These are phyloP conservation scores for Pestalotiopsis sp. DNA, from an alignment of 2,329 filamentous ascomycete species.

Conservation along the genomic window DNA sequence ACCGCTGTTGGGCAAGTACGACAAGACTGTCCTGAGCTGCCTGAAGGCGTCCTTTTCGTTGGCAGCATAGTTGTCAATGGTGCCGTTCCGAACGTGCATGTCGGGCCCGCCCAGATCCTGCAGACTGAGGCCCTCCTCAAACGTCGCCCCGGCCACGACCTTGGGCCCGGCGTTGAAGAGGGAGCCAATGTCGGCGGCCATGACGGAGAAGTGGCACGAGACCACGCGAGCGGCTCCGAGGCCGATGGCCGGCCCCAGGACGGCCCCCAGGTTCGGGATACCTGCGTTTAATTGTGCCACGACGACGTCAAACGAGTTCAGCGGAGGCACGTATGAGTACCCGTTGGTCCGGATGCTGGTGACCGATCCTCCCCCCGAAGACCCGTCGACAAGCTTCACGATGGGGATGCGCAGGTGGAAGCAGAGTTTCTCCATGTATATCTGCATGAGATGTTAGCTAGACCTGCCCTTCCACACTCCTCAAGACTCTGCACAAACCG, in stretches of 20 bases:
- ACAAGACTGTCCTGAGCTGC: constrained; percentile 58
- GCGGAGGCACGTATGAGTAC: constrained; percentile 62
- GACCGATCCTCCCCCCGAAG: constrained; percentile 63
- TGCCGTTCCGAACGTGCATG: constrained; percentile 67
- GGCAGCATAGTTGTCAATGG: constrained; percentile 65
- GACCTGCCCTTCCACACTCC: background rate
- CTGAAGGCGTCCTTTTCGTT: constrained; percentile 65
- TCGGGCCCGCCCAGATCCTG: constrained; percentile 61
- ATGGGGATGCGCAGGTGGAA: constrained; percentile 60
- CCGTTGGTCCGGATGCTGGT: constrained; percentile 58
- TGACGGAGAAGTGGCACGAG: constrained; percentile 66
- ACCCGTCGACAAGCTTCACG: constrained; percentile 66
- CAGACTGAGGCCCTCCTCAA: constrained; percentile 63
- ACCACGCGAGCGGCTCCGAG: constrained; percentile 64
- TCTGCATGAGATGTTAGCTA: constrained; percentile 8
- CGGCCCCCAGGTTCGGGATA: constrained; percentile 66
- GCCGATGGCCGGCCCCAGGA: constrained; percentile 65
- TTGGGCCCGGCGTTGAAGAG: constrained; percentile 67
- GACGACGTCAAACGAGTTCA: constrained; percentile 55
- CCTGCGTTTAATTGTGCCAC: constrained; percentile 62
- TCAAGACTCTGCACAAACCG: constrained; percentile 22
- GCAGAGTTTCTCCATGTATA: constrained; percentile 65
- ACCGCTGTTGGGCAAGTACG: constrained; percentile 61
- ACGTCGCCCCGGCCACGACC: constrained; percentile 64
- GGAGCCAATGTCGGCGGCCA: constrained; percentile 64